Base-by-base conservation (phyloP, 306 rosid species). In the Glycine tomentella region DNA sequence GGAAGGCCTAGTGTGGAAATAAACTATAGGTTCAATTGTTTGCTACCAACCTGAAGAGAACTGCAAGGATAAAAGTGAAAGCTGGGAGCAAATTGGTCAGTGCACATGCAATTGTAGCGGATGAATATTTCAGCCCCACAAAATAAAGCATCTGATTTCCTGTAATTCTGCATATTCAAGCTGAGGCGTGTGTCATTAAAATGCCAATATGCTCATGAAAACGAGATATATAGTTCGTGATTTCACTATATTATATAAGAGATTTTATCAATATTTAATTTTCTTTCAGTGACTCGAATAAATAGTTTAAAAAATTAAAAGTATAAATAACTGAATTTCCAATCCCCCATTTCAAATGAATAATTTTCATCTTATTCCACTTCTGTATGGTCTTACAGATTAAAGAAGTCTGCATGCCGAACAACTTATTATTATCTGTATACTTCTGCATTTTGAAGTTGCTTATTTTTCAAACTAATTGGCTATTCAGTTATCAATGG, bases 11-110 rank as follows among this genome's bases (percentile, higher is more conserved):
- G 3, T 42, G 44, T 44, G 31, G 4, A 16, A 62, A 33, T 62
- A 57, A 16, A 10, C 9, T 6, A 49, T 76, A 7, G 9, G 46
- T 6, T 8, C 46, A 42, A 42, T 42, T 33, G 8, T 16, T 69
- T 5, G 56, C 10, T 45, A 59, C 83, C 72, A 40, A 92, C 97
- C 97, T 86, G 89, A 83, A 93, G 50, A 95, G 0, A 15, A 88
- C 51, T 33, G 98, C 98, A n/a, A 95, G 91, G 55, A 93, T 5
- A 75, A 95, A 91, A 31, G 99, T 91, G 82, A 92, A 89, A n/a
- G 98, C 97, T 7, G 99, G 99, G 62, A 95, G 96, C 72, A 89
- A 82, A 83, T 95, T 93, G 58, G 75, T 72, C 40, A 91, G 76
- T 8, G 99, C 98, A 70, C 89, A 80, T 46, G 92, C 90, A 51